phyloP scores from a whole-genome alignment of 2,329 filamentous ascomycete species.

The Corynespora cassiicola region DNA sequence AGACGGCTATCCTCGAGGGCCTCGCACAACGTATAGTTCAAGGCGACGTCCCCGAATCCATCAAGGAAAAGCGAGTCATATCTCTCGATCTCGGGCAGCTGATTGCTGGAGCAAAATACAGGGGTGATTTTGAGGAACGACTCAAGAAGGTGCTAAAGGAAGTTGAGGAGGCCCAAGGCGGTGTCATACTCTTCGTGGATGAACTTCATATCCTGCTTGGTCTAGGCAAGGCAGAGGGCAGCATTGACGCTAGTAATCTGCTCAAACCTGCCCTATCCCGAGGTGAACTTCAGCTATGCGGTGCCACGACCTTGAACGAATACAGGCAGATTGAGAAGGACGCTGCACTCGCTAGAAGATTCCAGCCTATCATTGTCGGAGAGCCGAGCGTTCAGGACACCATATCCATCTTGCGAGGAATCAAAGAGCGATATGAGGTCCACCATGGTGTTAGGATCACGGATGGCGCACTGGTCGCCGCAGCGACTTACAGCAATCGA shows the following conservation, averaged over 20 bases:
- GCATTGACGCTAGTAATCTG: conserved; percentile 94
- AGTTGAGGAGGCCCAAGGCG: conserved; percentile 85
- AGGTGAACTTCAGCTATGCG: conserved; percentile 93
- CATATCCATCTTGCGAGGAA: conserved; percentile 91
- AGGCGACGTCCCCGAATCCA: conserved; percentile 92
- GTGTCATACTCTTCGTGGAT: conserved; percentile 93
- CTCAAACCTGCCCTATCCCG: conserved; percentile 92
- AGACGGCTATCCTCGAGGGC: conserved; percentile 92
- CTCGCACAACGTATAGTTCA: conserved; percentile 87
- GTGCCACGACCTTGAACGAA: conserved; percentile 90
- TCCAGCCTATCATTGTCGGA: conserved; percentile 92
- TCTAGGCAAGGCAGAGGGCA: conserved; percentile 92
- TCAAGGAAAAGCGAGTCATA: conserved; percentile 92
- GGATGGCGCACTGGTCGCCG: conserved; percentile 88
- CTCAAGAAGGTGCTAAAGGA: conserved; percentile 91
- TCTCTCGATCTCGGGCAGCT: conserved; percentile 87
- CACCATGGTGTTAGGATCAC: conserved; percentile 96
- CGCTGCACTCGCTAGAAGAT: conserved; percentile 86
- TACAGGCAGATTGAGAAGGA: conserved; percentile 96
- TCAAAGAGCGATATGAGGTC: conserved; percentile 97
- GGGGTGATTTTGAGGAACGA: conserved; percentile 95
- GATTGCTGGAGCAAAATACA: conserved; percentile 93
- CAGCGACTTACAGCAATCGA: conserved; percentile 89
- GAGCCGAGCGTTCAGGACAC: conserved; percentile 92
- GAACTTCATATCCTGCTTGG: conserved; percentile 92